phyloP scores from a whole-genome alignment of 768 basidiomycete genomes.

The Lanmaoa pseudosensibilis region DNA sequence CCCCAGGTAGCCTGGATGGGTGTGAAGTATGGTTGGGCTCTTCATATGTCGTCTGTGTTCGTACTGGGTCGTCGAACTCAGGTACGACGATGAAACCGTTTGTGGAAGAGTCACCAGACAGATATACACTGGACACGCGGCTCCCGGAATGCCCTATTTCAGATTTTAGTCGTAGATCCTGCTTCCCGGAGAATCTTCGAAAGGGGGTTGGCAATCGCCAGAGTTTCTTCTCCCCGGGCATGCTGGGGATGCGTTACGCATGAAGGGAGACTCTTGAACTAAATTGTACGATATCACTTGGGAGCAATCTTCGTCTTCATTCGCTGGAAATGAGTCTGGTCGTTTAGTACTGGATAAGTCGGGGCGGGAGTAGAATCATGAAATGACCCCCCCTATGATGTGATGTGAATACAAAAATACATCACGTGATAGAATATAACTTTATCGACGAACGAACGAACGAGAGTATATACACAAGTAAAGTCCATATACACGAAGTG shows the following conservation, averaged over 20 bases:
- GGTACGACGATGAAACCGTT: conserved; percentile 22
- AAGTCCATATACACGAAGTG: conserved; percentile 7
- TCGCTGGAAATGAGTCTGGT: neutral
- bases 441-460: no score
- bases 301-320: neutral
- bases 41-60: neutral
- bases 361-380: neutral
- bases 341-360: neutral
- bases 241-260: conserved; percentile 12
- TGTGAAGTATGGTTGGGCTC: neutral
- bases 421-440: conserved; percentile 10
- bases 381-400: conserved; percentile 14
- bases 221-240: conserved; percentile 29
- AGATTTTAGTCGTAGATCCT: neutral
- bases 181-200: conserved; percentile 13
- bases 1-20: neutral
- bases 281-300: neutral
- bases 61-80: conserved; percentile 23
- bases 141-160: conserved; percentile 5
- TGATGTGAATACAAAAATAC: no score
- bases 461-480: neutral
- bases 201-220: conserved; percentile 27
- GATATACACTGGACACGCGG: conserved; percentile 23
- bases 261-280: neutral
- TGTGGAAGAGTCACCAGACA: conserved; percentile 16